Evolutionary conservation across 2,329 filamentous ascomycete species (phyloP), one percentile per base, ranked within the genome.

Genomic region (Colletotrichum sp.): DNA sequence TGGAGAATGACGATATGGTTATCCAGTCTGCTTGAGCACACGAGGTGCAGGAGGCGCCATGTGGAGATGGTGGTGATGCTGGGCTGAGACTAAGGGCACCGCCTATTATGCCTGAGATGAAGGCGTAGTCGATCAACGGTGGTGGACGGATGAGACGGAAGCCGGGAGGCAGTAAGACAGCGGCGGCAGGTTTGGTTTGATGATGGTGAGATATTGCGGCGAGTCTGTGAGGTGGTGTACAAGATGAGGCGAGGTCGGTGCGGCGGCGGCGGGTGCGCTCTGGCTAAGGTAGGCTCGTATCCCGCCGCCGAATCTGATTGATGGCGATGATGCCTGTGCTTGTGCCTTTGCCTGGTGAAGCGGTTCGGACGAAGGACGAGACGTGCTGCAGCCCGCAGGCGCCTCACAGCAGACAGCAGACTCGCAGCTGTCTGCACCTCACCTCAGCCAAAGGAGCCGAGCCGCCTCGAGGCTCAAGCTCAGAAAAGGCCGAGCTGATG

Each of bases 181-280:
- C 64, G 70, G 70, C 73, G 73, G 63, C 61, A 59, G 57, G 16
- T 19, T 34, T 48, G 73, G 64, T 61, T 75, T 75, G 55, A 59
- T 73, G 57, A 73, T 64, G 70, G 64, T 68, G 73, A 73, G 70
- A 65, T 36, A n/a, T 48, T 27, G 64, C 32, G 57, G 25, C 32
- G 32, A 68, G 57, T 68, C 64, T 68, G 70, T 73, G 64, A 64
- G 64, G 55, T 39, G 27, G 39, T 68, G 30, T 34, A 30, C 55
- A 70, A 73, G 59, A 68, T 75, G 70, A 73, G 64, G 44, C 25
- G 73, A 75, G 73, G 73, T 68, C 59, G 73, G 73, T 75, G 73
- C 73, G 70, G 55, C 30, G 44, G 34, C 25, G 60, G 59, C 11
- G 8, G 44, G 44, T 48, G 44, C 19, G 44, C 44, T 48, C 44